Base-by-base conservation (phyloP, 1,284 basidiomycete genomes). In the Papiliotrema laurentii region DNA sequence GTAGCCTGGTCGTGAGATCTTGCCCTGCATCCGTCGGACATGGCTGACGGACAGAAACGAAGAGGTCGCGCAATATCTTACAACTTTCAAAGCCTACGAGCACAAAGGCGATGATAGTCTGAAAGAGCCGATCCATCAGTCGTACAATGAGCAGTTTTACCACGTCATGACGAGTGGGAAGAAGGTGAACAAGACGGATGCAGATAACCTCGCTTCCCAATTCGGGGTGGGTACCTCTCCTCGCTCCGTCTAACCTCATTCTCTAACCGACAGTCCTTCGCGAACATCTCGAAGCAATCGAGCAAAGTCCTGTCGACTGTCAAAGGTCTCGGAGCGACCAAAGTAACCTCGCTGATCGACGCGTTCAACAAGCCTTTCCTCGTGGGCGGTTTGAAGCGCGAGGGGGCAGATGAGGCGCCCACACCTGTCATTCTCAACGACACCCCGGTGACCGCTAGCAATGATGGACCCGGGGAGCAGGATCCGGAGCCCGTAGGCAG, bases 171-270 rank as follows among this genome's bases (percentile, higher is more conserved):
- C 94, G 0, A 85, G 83, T 57, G 87, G 97, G 56, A 86, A 83
- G 63, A 92, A 89, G 60, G 86, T 99, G 50, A 98, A 98, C 76
- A 97, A 94, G 77, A 97, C 94, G 0, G 96, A 99, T 64, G 91
- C 94, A 1, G 84, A 92, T 71, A 96, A 93, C 1, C 76, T 99
- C 24, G 81, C 87, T n/a, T 85, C 86, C 0, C 85, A 88, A n/a
- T 86, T 94, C 64, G 92, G 92, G 18, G 92, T 96, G 75, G 56
- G 86, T 78, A n/a, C 9, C 21, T 6, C 5, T 25, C 41, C 38
- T 41, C 36, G 5, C 19, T 18, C 5, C 28, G 3, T 22, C 4
- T 7, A 25, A 22, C 26, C 2, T 18, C 11, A 18, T 49, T 51
- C 36, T 48, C 44, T 24, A 21, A n/a, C 4, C 28, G 16, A 2